Conservation (phyloP, 306 rosid genomes). For the Hippophae tibetana region DNA sequence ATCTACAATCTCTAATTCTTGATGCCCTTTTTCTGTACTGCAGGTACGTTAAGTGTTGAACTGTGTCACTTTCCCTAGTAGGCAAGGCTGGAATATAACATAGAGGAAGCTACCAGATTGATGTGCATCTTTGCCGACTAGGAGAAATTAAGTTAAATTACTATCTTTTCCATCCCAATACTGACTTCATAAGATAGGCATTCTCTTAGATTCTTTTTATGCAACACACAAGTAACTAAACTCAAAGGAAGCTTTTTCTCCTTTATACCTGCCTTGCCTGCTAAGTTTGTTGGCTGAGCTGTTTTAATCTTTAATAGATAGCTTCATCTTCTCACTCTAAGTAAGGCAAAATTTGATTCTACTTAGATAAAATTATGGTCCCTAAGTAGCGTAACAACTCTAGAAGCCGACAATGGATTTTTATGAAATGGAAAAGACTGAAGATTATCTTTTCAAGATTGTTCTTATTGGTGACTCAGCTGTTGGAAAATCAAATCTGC, state of each 20-base stretch:
- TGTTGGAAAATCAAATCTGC: conserved; percentile 85
- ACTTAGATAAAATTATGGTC: conserved; percentile 25
- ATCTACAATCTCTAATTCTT: too few species aligned
- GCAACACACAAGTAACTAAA: conserved; percentile 13
- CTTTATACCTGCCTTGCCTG: conserved; percentile 26
- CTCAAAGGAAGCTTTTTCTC: conserved; percentile 6
- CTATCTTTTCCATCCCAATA: conserved; percentile 3
- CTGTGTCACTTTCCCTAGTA: conserved; percentile 14
- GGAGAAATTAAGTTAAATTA: conserved; percentile 8
- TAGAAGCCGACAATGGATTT: conserved; percentile 44
- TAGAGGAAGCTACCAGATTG: conserved; percentile 12
- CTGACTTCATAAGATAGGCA: conserved; percentile 24
- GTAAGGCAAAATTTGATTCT: conserved; percentile 14
- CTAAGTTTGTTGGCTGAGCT: conserved; percentile 19
- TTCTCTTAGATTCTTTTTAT: conserved; percentile 15
- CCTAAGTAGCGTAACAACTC: conserved; percentile 27
- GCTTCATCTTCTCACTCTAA: conserved; percentile 26
- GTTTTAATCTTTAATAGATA: conserved; percentile 22
- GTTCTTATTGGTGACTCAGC: conserved; percentile 89
- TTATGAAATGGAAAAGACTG: conserved; percentile 60
- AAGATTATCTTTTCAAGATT: conserved; percentile 91
- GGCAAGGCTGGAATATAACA: conserved; percentile 11
- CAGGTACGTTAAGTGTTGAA: conserved; percentile 6
- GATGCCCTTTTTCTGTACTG: background rate
- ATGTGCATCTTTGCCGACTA: conserved; percentile 8